Evolutionary conservation across 148 eudicot genomes (phyloP), one percentile per base, ranked within the genome.

Genomic region (Rheum nobile): DNA sequence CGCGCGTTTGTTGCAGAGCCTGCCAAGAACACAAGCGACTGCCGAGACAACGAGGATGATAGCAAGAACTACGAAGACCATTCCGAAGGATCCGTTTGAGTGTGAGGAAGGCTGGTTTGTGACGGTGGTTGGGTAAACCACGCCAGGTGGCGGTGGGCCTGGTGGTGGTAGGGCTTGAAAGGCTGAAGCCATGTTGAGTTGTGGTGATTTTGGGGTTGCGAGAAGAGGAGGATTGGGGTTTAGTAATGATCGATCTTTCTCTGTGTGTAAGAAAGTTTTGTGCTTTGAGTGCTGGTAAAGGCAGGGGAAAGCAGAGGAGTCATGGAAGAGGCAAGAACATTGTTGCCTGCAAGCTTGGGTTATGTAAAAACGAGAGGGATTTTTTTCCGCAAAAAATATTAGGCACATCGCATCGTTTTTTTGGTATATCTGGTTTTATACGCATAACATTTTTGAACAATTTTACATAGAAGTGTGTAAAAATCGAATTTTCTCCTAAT

Each of bases 61-160:
- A 19, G 76, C 76, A 5, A 74, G 76, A 38, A 74, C 76, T 21
- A 42, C 44, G 4, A 74, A 74, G 19, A 74, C 76, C 44, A 29
- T 67, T 6, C 52, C 76, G 26, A 74, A 74, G 0, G 76, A 74
- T 21, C 76, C 76, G 17, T 74, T 74, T 19, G 70, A 57, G 74
- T 71, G 48, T 8, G 74, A 71, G 1, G 74, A 71, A 26, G 74
- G 54, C 21, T 71, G 74, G 12, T 12, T 71, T 47, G 74, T 71
- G 35, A 47, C 48, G 2, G 74, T 42, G 35, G 74, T 43, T 44
- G 74, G 74, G 37, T 71, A 71, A 14, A 71, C 55, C 16, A 47
- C 48, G 19, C 74, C 74, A 0, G 55, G 55, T 26, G 74, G 11
- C 31, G 72, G 46, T 22, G 73, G 73, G 19, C 67, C 19, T 1